Base-by-base conservation (phyloP, 2,329 filamentous ascomycete genomes). In the Cladosporium colombiae region DNA sequence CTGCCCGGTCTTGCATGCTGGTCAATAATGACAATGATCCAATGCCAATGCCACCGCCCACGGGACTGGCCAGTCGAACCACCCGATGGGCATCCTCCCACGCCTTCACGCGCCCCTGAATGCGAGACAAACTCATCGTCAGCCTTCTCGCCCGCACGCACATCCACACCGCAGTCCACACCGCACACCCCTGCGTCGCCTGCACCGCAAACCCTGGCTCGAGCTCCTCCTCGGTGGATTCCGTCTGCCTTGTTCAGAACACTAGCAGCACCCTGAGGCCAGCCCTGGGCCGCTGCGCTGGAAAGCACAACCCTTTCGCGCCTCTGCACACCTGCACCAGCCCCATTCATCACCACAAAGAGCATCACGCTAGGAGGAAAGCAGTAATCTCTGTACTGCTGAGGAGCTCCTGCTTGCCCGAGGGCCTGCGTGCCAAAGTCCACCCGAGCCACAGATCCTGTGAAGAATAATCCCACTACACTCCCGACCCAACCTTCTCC, bases 271-370 rank as follows among this genome's bases (percentile, higher is more conserved):
- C 52, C 29, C 27, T 55, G 16, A 21, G 40, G 31, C 52, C 27
- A 55, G 52, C 52, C 29, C 52, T 55, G n/a, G 40, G 40, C 8
- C 40, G 52, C 52, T 11, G 49, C 49, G 49, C 49, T 11, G 5
- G 10, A 7, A 52, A 52, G 49, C 27, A 29, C 52, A 29, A 33
- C 18, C 52, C 27, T 29, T 29, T 29, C 27, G 27, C 27, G 27
- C 27, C 27, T 55, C 52, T 55, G 52, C 52, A 55, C 52, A 21
- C 52, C 52, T 55, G 52, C 52, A 55, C 52, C 52, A 53, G 27
- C 25, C 50, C 50, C 50, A 27, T 18, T 18, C 16, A 53, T 27
- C 50, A 27, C 23, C 50, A 27, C 40, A 46, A 46, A 46, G n/a
- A n/a, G 40, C 16, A 46, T 21, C n/a, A 21, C 40, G n/a, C 40